Conservation (phyloP, 2,329 filamentous ascomycete species). For the Fusarium continuum region DNA sequence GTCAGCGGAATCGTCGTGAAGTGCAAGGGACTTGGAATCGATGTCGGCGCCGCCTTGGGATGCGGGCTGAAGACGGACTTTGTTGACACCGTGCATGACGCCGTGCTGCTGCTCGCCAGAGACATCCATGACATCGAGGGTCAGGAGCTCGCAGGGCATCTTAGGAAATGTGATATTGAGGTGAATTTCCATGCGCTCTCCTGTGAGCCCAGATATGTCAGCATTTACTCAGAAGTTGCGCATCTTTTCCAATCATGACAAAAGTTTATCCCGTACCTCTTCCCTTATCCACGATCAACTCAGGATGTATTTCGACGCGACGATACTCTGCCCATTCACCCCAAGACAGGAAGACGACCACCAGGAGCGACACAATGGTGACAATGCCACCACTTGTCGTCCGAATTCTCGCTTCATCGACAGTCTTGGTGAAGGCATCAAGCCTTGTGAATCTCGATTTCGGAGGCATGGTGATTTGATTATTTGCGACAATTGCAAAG, state of each 20-base stretch:
- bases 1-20: conserved; percentile 71
- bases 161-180: conserved; percentile 96
- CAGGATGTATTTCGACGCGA: conserved; percentile 84
- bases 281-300: conserved; percentile 95
- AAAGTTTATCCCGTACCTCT: conserved; percentile 68
- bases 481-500: conserved; percentile 11
- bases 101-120: conserved; percentile 96
- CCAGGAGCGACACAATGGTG: conserved; percentile 87
- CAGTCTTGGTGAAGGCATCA: conserved; percentile 98
- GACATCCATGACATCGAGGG: conserved; percentile 98
- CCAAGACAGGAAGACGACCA: conserved; percentile 89
- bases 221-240: conserved; percentile 15
- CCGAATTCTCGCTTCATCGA: conserved; percentile 95
- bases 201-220: conserved; percentile 53
- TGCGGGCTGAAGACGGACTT: conserved; percentile 80
- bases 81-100: conserved; percentile 90
- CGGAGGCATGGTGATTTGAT: conserved; percentile 75
- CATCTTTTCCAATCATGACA: not conserved
- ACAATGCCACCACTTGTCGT: conserved; percentile 96
- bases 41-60: conserved; percentile 80
- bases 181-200: conserved; percentile 99
- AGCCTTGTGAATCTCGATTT: conserved; percentile 96
- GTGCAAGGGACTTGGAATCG: conserved; percentile 72
- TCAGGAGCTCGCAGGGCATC: conserved; percentile 93
- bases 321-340: conserved; percentile 97